Percentiles rank a stretch among this genome's conserved stretches.
These are phyloP conservation scores for Salix purpurea DNA, from an alignment of 345 rosid species.

Conservation along the genomic window DNA sequence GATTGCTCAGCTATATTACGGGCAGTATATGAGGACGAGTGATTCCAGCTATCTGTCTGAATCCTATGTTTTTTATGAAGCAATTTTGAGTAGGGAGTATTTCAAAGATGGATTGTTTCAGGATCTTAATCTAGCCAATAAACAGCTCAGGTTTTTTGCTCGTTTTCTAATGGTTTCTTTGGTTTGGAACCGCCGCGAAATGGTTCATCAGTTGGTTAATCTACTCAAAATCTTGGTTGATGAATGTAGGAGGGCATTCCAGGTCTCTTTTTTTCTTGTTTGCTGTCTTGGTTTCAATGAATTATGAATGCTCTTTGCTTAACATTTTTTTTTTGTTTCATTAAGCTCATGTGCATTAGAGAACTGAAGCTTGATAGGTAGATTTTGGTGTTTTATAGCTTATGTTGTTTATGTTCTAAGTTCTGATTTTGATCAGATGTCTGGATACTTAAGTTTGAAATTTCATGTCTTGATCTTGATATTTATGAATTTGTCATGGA, in stretches of 20 bases:
- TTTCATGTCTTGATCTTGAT: not conserved
- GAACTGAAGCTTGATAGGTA: not conserved
- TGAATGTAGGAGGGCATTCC: conserved; percentile 86
- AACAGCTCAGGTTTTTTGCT: conserved; percentile 83
- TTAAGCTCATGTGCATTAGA: no score
- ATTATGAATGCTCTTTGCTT: not conserved
- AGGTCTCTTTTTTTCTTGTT: conserved; percentile 36
- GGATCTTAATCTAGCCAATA: conserved; percentile 78
- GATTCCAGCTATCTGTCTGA: conserved; percentile 75
- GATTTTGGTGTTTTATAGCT: not conserved
- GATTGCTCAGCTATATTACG: conserved; percentile 88
- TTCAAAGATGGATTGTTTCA: conserved; percentile 82
- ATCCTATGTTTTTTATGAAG: conserved; percentile 85
- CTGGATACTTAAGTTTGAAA: not conserved
- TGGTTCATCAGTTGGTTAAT: conserved; percentile 77
- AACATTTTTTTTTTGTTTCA: not conserved
- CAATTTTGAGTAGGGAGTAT: conserved; percentile 74
- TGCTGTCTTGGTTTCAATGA: not conserved
- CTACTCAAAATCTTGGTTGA: conserved; percentile 76
- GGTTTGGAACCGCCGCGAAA: conserved; percentile 71
- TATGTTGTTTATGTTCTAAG: not conserved
- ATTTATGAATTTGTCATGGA: not conserved
- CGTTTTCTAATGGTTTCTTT: conserved; percentile 91
- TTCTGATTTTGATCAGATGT: not conserved
- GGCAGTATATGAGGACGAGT: conserved; percentile 90